Percentiles rank a stretch among this genome's conserved stretches.
phyloP scores from a whole-genome alignment of 2,329 filamentous ascomycete genomes.

The Biscogniauxia marginata region DNA sequence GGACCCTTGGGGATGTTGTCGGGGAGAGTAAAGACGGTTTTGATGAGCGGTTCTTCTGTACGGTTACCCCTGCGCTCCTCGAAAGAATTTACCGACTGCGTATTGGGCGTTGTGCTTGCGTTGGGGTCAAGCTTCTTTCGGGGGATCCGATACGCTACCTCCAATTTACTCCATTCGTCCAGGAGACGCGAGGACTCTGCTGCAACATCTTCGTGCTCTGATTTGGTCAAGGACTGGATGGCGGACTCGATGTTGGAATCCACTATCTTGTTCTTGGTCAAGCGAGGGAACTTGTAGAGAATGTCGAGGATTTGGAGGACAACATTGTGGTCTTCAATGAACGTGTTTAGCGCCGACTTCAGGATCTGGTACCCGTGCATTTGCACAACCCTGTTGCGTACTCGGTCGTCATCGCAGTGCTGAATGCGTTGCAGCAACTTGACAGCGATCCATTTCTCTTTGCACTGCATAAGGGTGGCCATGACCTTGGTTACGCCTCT shows the following conservation, averaged over 20 bases:
- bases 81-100: conserved; percentile 52
- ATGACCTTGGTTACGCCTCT: conserved; percentile 36
- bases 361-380: conserved; percentile 98
- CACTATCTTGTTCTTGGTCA: conserved; percentile 95
- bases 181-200: conserved; percentile 69
- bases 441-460: conserved; percentile 98
- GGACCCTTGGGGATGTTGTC: conserved; percentile 57
- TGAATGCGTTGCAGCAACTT: conserved; percentile 90
- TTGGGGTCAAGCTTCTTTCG: conserved; percentile 81
- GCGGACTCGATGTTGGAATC: conserved; percentile 92
- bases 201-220: conserved; percentile 72
- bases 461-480: conserved; percentile 92
- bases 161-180: conserved; percentile 83
- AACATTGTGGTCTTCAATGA: conserved; percentile 86
- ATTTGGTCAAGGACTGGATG: conserved; percentile 65
- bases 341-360: conserved; percentile 80
- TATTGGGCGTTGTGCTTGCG: conserved; percentile 40
- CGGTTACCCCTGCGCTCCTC: conserved; percentile 66
- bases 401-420: conserved; percentile 78
- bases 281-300: conserved; percentile 79
- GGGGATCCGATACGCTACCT: conserved; percentile 89
- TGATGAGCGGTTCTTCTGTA: conserved; percentile 35
- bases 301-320: conserved; percentile 88
- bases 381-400: conserved; percentile 83
- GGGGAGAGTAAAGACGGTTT: conserved; percentile 43